These are phyloP conservation scores for Microdochium trichocladiopsis DNA, from an alignment of 2,329 filamentous ascomycete genomes.

Conservation along the genomic window DNA sequence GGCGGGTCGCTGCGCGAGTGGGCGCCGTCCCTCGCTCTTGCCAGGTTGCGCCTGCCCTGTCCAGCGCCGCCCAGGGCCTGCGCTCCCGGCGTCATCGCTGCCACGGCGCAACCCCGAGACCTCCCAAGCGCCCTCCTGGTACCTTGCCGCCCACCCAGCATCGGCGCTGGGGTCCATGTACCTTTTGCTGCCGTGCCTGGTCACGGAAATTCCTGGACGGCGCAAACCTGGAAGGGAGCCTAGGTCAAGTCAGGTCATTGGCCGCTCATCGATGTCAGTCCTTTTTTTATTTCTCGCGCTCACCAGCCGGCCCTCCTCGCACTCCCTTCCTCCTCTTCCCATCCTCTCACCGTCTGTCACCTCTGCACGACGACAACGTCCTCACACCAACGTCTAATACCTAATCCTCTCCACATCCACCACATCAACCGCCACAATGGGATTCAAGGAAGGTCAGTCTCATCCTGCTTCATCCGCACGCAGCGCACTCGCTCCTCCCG, in stretches of 20 bases:
- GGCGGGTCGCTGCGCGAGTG: background rate
- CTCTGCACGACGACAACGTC: background rate
- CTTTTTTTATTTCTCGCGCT: background rate
- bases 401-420: slow-evolving; percentile 20
- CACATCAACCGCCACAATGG: slow-evolving; percentile 30
- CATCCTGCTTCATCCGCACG: slow-evolving; percentile 9
- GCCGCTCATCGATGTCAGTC: slow-evolving; percentile 19
- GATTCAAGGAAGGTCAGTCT: slow-evolving; percentile 35
- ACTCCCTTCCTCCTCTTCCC: slow-evolving; percentile 1
- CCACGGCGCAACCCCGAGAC: background rate
- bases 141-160: background rate
- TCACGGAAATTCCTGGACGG: background rate
- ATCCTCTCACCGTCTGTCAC: background rate
- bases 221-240: background rate
- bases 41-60: background rate
- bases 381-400: slow-evolving; percentile 8
- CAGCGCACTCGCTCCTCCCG: background rate
- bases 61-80: background rate
- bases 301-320: slow-evolving; percentile 5
- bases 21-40: background rate
- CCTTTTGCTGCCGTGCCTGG: background rate
- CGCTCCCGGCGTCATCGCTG: background rate
- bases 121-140: background rate
- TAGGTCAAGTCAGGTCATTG: background rate
- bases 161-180: background rate